Percentiles rank a stretch among this genome's conserved stretches.
phyloP scores from a whole-genome alignment of 805 yeast genomes.

The Candida coleopterorum region DNA sequence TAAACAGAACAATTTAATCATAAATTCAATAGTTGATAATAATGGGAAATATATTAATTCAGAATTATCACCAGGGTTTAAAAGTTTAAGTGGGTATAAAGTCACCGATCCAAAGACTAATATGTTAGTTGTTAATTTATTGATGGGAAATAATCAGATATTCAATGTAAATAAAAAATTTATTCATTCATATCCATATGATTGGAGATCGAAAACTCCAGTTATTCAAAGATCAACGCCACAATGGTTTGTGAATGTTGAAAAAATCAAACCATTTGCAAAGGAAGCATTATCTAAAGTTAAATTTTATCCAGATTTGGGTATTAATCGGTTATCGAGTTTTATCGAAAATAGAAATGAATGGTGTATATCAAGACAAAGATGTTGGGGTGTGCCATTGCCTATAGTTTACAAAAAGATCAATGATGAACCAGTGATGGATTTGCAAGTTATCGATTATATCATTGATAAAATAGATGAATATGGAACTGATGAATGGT shows the following conservation, averaged over 20 bases:
- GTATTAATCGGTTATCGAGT: slow-evolving; percentile 63
- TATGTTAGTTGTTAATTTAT: slow-evolving; percentile 49
- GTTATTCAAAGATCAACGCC: slow-evolving; percentile 94
- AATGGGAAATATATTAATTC: slow-evolving; percentile 63
- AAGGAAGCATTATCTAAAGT: slow-evolving; percentile 57
- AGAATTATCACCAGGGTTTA: slow-evolving; percentile 41
- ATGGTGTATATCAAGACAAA: slow-evolving; percentile 97
- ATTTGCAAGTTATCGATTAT: slow-evolving; percentile 47
- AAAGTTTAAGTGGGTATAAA: slow-evolving; percentile 40
- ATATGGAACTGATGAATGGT: slow-evolving; percentile 80
- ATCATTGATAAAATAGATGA: slow-evolving; percentile 53
- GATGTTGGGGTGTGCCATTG: slow-evolving; percentile 97
- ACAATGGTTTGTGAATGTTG: slow-evolving; percentile 93
- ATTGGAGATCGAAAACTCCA: slow-evolving; percentile 95
- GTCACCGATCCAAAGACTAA: slow-evolving; percentile 23
- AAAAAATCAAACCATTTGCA: slow-evolving; percentile 62
- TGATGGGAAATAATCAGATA: slow-evolving; percentile 43
- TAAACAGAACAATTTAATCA: slow-evolving; percentile 46
- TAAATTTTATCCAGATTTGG: slow-evolving; percentile 68
- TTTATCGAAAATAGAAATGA: slow-evolving; percentile 78
- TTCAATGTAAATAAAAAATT: slow-evolving; percentile 46
- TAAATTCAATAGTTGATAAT: slow-evolving; percentile 76
- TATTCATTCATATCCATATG: slow-evolving; percentile 88
- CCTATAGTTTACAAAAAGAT: slow-evolving; percentile 66
- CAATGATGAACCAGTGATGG: slow-evolving; percentile 62